Evolutionary conservation across 805 yeast species (phyloP), one percentile per base, ranked within the genome.

Genomic region (Dipodascopsis uninucleata): DNA sequence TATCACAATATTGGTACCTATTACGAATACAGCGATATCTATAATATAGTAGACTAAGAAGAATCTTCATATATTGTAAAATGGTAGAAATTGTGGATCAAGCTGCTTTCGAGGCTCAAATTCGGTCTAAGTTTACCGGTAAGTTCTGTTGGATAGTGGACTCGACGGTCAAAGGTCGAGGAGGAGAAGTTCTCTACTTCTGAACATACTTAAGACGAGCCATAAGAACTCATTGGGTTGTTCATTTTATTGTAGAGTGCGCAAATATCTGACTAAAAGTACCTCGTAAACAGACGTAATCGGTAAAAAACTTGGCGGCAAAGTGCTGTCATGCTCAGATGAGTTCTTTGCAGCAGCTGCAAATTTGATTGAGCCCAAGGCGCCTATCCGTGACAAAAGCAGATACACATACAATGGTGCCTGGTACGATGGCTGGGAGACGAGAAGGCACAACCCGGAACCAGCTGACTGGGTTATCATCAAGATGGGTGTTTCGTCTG

Each of bases 361-460:
- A 25, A 90, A 90, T 67, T 73, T 90, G 58, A 80, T 88, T 63
- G 81, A 85, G 61, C 89, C 96, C 29, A 74, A 73, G 36, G 75
- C 81, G 2, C 95, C 97, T 2, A 76, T 86, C 45, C 72, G 94
- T 60, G 95, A 87, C 41, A 36, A 41, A 36, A 38, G 41, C 31
- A 33, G 53, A 17, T 49, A 25, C 48, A 49, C 52, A 5, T 43
- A 47, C 41, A 77, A 89, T 2, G 97, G 97, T 40, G 96, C 96
- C 3, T 90, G 97, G 96, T 90, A 86, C 62, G 98, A 90, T 57
- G 98, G 98, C 18, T 90, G 97, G 97, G 97, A 90, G 66, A 90
- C 97, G 9, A 75, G 97, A 63, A 76, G 98, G 67, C 98, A 90
- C 71, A 90, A 90, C 65, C 68, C 78, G 1, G 85, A 72, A 43